Evolutionary conservation across 495 filamentous ascomycete genomes (phyloP).

Genomic region (Cercophora samala): DNA sequence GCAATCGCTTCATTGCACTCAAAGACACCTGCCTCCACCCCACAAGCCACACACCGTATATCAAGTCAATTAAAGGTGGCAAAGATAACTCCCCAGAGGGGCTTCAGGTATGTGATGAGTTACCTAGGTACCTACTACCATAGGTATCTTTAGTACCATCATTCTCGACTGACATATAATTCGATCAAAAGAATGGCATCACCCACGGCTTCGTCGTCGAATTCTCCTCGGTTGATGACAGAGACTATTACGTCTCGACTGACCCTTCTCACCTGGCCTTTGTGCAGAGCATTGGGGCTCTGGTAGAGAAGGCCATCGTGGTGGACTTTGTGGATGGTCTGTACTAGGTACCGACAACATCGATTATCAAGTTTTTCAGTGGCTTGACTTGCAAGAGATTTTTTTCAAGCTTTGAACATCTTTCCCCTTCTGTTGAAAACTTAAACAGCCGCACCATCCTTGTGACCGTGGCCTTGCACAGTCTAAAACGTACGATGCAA

Average conservation of each 20-base stretch:
- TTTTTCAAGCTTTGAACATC: neutral
- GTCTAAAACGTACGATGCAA: too few species aligned
- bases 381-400: neutral
- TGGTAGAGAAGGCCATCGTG: constrained; percentile 42
- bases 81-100: constrained; percentile 63
- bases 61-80: constrained; percentile 57
- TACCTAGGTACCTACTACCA: neutral
- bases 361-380: neutral
- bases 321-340: constrained; percentile 43
- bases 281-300: constrained; percentile 33
- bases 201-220: constrained; percentile 62
- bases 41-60: constrained; percentile 51
- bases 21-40: constrained; percentile 50
- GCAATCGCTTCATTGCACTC: constrained; percentile 32
- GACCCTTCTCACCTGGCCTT: constrained; percentile 53
- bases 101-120: constrained; percentile 48
- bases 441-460: neutral
- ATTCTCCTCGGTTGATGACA: constrained; percentile 56
- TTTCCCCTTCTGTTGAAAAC: too few species aligned
- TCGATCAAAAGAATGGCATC: constrained; percentile 43
- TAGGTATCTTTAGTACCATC: neutral
- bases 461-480: neutral
- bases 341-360: neutral
- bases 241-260: constrained; percentile 52
- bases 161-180: neutral